Conservation (phyloP, 495 filamentous ascomycete species). For the Xylaria curta region DNA sequence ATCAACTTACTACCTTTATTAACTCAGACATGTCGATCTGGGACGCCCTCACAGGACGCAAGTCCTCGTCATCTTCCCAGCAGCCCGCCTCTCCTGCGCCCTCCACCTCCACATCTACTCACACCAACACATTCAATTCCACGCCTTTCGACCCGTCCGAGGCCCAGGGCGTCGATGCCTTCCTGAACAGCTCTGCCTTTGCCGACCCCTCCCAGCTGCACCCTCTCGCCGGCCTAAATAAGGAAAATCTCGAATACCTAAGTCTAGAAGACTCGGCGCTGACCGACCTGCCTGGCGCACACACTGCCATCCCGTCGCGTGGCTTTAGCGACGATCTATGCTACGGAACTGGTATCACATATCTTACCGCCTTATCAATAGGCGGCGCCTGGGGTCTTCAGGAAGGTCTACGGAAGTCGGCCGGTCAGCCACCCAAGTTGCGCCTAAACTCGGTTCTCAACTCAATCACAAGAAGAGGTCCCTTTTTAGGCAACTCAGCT, state of each 20-base stretch:
- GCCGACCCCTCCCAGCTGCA: constrained; percentile 87
- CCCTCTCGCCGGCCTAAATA: constrained; percentile 92
- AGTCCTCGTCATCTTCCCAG: constrained; percentile 58
- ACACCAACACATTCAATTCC: constrained; percentile 58
- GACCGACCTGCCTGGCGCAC: constrained; percentile 83
- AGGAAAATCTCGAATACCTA: constrained; percentile 90
- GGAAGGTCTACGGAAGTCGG: constrained; percentile 80
- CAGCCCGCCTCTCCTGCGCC: constrained; percentile 39
- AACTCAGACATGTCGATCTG: constrained; percentile 74
- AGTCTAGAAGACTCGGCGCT: constrained; percentile 90
- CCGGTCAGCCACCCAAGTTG: constrained; percentile 82
- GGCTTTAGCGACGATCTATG: constrained; percentile 98
- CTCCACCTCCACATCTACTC: constrained; percentile 40
- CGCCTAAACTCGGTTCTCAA: constrained; percentile 93
- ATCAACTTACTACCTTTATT: constrained; percentile 9
- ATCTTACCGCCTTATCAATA: constrained; percentile 81
- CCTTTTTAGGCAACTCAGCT: constrained; percentile 95
- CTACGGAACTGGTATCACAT: constrained; percentile 94
- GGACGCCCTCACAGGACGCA: constrained; percentile 86
- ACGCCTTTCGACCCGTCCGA: constrained; percentile 70
- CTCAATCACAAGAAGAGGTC: constrained; percentile 86
- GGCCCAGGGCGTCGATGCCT: constrained; percentile 79
- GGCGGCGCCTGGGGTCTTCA: constrained; percentile 91
- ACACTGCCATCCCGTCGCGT: constrained; percentile 87
- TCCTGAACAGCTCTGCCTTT: constrained; percentile 71